Evolutionary conservation across 306 rosid genomes (phyloP).

Genomic region (Begonia loranthoides): DNA sequence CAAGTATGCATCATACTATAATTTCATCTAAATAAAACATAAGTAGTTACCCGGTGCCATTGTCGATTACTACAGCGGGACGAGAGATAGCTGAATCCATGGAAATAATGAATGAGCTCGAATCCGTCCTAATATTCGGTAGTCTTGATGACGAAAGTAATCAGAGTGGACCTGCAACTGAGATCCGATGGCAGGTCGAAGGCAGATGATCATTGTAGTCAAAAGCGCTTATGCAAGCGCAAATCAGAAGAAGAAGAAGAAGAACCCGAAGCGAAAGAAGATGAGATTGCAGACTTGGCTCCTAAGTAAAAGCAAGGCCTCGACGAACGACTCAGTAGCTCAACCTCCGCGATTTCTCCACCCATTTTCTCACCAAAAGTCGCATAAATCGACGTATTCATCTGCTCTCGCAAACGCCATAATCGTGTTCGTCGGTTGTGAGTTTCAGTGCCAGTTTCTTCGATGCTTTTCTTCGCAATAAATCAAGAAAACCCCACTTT

Average conservation of each 20-base stretch:
- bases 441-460: slow-evolving; percentile 5
- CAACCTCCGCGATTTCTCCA: slow-evolving; percentile 25
- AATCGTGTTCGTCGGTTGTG: slow-evolving; percentile 10
- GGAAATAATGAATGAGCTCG: slow-evolving; percentile 13
- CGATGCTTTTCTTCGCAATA: slow-evolving; percentile 48
- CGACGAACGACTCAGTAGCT: slow-evolving; percentile 28
- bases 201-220: slow-evolving; percentile 68
- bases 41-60: slow-evolving; percentile 76
- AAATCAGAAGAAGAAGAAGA: slow-evolving; percentile 12
- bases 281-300: slow-evolving; percentile 38
- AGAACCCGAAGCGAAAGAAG: slow-evolving; percentile 14
- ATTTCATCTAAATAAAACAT: not conserved
- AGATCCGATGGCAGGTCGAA: slow-evolving; percentile 45
- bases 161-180: slow-evolving; percentile 58
- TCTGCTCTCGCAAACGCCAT: slow-evolving; percentile 19
- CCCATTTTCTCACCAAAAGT: slow-evolving; percentile 39
- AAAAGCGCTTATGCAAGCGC: slow-evolving; percentile 23
- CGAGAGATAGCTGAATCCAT: slow-evolving; percentile 96
- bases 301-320: slow-evolving; percentile 51
- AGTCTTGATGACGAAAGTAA: too few species aligned
- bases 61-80: slow-evolving; percentile 93
- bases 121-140: slow-evolving; percentile 1
- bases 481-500: slow-evolving; percentile 24
- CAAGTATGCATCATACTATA: not conserved
- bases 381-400: slow-evolving; percentile 14